phyloP scores from a whole-genome alignment of 768 basidiomycete species.

The Melanogaster broomeanus region DNA sequence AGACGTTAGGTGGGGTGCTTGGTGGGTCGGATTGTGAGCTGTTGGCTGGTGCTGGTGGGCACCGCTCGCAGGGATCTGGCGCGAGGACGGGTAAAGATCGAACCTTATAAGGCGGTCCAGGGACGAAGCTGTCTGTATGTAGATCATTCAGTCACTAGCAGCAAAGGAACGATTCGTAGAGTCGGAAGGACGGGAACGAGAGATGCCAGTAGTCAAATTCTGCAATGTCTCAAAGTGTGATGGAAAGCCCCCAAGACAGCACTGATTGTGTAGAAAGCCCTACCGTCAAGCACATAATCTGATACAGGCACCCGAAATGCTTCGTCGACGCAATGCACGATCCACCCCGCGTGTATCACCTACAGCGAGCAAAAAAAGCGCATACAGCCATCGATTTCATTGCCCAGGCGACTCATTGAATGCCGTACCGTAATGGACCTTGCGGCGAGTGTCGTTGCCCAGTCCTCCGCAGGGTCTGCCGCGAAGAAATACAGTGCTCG shows the following conservation, averaged over 20 bases:
- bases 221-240: too few species aligned
- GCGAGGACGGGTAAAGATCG: neutral
- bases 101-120: conserved; percentile 17
- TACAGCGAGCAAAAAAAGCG: conserved; percentile 2
- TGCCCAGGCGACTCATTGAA: neutral
- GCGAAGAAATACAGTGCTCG: conserved; percentile 33
- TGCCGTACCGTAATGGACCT: conserved; percentile 31
- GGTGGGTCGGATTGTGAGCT: conserved; percentile 17
- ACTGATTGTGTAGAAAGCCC: conserved; percentile 5
- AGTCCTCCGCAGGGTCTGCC: conserved; percentile 24
- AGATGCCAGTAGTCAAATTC: too few species aligned
- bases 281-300: conserved; percentile 33
- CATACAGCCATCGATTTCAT: conserved; percentile 7
- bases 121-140: conserved; percentile 19
- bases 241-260: too few species aligned
- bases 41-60: neutral
- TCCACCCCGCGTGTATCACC: conserved; percentile 35
- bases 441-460: conserved; percentile 25
- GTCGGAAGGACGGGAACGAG: neutral
- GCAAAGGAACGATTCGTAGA: neutral
- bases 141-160: neutral
- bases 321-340: conserved; percentile 27
- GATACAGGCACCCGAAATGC: conserved; percentile 27
- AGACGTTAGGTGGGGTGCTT: conserved; percentile 23
- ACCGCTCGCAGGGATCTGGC: neutral